phyloP scores from a whole-genome alignment of 2,329 filamentous ascomycete species.

The Epichloe amarillans region DNA sequence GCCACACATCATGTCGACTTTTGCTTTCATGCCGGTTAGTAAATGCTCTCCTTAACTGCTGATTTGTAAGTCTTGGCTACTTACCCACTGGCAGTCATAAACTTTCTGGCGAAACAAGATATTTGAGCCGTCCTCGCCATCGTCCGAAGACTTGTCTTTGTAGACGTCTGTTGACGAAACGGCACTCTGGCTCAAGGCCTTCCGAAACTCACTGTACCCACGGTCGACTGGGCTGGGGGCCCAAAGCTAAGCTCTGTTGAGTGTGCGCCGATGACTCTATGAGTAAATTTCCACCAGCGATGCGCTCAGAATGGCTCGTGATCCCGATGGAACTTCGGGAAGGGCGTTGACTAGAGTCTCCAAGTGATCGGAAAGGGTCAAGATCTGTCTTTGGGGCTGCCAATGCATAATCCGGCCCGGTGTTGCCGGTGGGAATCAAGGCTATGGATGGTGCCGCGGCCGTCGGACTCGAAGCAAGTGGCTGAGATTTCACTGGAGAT shows the following conservation, averaged over 20 bases:
- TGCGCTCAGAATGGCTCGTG: constrained; percentile 21
- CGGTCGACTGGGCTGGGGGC: constrained; percentile 12
- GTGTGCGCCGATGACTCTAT: constrained; percentile 10
- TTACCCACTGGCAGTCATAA: constrained; percentile 18
- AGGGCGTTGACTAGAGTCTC: constrained; percentile 7
- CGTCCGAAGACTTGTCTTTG: constrained; percentile 16
- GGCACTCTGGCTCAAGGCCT: constrained; percentile 8
- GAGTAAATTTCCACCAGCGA: constrained; percentile 13
- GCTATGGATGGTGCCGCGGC: background rate
- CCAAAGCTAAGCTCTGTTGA: constrained; percentile 12
- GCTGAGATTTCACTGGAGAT: constrained; percentile 25
- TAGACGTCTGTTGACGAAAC: constrained; percentile 3
- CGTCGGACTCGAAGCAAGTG: background rate
- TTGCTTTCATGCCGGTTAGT: constrained; percentile 16
- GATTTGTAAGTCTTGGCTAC: constrained; percentile 3
- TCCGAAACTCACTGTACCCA: constrained; percentile 16
- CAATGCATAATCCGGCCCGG: background rate
- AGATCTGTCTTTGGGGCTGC: constrained; percentile 3
- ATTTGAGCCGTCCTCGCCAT: constrained; percentile 21
- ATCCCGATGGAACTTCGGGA: constrained; percentile 13
- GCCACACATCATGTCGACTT: constrained; percentile 32
- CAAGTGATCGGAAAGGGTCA: constrained; percentile 13
- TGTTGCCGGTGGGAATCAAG: constrained; percentile 1
- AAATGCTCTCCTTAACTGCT: background rate
- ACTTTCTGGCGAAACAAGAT: constrained; percentile 24